Base-by-base conservation (phyloP, 805 yeast species). In the Yarrowia sp. region DNA sequence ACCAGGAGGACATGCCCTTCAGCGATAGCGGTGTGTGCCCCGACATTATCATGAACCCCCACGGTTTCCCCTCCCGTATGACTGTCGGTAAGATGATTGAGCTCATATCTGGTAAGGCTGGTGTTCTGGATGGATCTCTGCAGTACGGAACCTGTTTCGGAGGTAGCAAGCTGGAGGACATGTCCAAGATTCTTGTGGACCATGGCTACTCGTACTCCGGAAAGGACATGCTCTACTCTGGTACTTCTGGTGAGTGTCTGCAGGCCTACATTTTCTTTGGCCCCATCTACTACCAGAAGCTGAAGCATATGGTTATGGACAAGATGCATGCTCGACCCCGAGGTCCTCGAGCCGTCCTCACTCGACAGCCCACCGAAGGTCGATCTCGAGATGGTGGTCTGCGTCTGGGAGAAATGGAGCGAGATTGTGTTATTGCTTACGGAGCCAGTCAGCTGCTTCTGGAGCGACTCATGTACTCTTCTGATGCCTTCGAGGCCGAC, bases 21-120 rank as follows among this genome's bases (percentile, higher is more conserved):
- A 90, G 86, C 71, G 98, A 94, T 68, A 82, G 85, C 63, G 99
- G 99, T 72, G 82, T 94, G 24, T 79, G 84, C 3, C 99, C 99
- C 0, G 99, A 93, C 77, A 92, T 93, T 66, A 93, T 93, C 70
- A 93, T 93, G 97, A 93, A 93, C 72, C 99, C 99, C 1, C 99
- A 93, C 74, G 99, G 97, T 78, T 94, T 93, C 86, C 99, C 99
- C 65, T 93, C 98, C 33, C 96, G 99, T 82, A 94, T 94, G 99
- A 94, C 99, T 38, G 98, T 94, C 18, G 99, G 99, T 64, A 94
- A 94, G 76, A 93, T 94, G 98, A 84, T 94, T 67, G 99, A 94
- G 74, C 80, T 93, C 65, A 88, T 94, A 22, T 88, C 97, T 31
- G 99, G 99, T 68, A 94, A 94, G 72, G 99, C 98, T 0, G 99